phyloP scores from a whole-genome alignment of 371 early-diverging fungal species.

The Mortierella sp. region DNA sequence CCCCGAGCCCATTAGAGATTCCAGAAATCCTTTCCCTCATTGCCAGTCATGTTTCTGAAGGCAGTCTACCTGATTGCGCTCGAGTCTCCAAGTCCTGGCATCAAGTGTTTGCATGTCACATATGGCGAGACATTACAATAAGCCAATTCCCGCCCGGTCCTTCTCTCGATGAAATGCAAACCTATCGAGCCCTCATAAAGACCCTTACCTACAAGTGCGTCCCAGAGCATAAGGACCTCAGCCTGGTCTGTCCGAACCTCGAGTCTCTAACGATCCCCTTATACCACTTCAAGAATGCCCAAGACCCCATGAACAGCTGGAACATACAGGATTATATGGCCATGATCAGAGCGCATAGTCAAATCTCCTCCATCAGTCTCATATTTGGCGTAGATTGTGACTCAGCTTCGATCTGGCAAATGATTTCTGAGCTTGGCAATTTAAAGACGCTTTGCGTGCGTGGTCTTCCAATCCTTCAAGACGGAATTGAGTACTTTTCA shows the following conservation, averaged over 20 bases:
- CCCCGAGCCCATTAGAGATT: neutral
- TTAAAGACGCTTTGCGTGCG: neutral
- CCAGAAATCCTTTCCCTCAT: constrained; percentile 10
- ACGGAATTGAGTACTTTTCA: neutral
- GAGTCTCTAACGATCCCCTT: neutral
- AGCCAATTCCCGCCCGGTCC: neutral
- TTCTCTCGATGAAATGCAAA: neutral
- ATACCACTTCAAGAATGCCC: neutral
- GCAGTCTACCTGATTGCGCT: neutral
- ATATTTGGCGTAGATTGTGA: neutral
- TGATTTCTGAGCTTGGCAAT: neutral
- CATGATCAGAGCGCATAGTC: neutral
- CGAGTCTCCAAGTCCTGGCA: constrained; percentile 8
- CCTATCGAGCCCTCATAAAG: neutral
- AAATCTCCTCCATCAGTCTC: neutral
- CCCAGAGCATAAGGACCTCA: neutral
- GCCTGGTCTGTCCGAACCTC: neutral
- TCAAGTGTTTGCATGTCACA: neutral
- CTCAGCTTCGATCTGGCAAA: neutral
- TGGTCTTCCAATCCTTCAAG: neutral
- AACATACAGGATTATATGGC: neutral
- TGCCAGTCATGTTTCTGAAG: neutral
- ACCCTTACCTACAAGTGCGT: neutral
- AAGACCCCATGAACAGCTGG: neutral
- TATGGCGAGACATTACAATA: constrained; percentile 1